Conservation (phyloP, 768 basidiomycete genomes). For the Cystobasidium ongulense region DNA sequence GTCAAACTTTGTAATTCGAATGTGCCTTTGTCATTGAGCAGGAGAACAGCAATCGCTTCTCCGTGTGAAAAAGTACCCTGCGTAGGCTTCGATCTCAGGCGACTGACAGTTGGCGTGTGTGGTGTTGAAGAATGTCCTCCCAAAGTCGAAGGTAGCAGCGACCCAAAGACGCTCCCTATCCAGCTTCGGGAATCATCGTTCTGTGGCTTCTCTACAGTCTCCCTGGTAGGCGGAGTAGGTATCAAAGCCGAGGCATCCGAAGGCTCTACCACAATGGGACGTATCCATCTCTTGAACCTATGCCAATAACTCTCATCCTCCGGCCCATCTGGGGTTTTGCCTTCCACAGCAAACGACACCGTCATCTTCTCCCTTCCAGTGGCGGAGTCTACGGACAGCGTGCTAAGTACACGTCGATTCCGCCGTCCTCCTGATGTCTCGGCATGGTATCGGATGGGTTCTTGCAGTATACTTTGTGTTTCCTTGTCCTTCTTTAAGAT, state of each 20-base stretch:
- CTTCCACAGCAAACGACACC: slow-evolving; percentile 16
- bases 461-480: slow-evolving; percentile 11
- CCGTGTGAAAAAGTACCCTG: slow-evolving; percentile 9
- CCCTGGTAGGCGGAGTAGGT: not conserved
- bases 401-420: slow-evolving; percentile 8
- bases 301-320: slow-evolving; percentile 27
- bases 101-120: not conserved
- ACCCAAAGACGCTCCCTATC: slow-evolving; percentile 22
- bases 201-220: not conserved
- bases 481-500: slow-evolving; percentile 26
- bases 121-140: not conserved
- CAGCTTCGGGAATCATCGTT: not conserved
- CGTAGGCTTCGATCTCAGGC: not conserved
- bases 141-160: slow-evolving; percentile 9
- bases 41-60: slow-evolving; percentile 6
- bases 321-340: slow-evolving; percentile 3
- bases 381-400: not conserved
- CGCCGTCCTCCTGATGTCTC: slow-evolving; percentile 16
- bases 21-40: slow-evolving; percentile 20
- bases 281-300: slow-evolving; percentile 30
- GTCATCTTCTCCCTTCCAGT: slow-evolving; percentile 29
- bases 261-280: slow-evolving; percentile 30
- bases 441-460: slow-evolving; percentile 27
- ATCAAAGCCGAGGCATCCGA: slow-evolving; percentile 14
- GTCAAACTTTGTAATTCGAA: slow-evolving; percentile 14